Evolutionary conservation across 306 rosid species (phyloP).

Genomic region (Castanea crenata): DNA sequence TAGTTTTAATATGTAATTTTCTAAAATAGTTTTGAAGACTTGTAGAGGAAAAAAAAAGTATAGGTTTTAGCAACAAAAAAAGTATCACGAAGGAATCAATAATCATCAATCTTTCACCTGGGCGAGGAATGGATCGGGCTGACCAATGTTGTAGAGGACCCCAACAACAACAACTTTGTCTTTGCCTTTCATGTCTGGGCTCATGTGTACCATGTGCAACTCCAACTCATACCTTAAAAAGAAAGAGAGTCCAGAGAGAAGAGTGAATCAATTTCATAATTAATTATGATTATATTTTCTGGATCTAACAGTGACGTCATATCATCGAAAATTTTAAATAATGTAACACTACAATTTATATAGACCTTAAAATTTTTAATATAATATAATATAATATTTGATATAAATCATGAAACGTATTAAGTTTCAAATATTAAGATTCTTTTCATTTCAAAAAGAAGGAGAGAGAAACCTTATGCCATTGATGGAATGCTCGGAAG

Average conservation of each 20-base stretch:
- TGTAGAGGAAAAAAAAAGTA: too few relatives aligned
- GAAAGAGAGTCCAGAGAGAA: too few relatives aligned
- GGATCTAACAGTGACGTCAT: background rate
- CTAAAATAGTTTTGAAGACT: too few relatives aligned
- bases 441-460: background rate
- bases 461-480: slow-evolving; percentile 25
- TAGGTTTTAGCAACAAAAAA: too few relatives aligned
- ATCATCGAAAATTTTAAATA: background rate
- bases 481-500: slow-evolving; percentile 38
- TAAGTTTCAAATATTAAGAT: too few relatives aligned
- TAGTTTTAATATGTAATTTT: too few relatives aligned
- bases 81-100: background rate
- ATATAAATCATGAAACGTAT: too few relatives aligned
- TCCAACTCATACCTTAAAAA: slow-evolving; percentile 31
- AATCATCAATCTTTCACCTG: slow-evolving; percentile 17
- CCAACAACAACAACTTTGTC: slow-evolving; percentile 29
- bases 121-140: slow-evolving; percentile 25
- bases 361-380: too few relatives aligned
- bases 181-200: background rate
- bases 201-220: slow-evolving; percentile 39
- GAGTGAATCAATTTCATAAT: background rate
- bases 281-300: background rate
- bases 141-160: slow-evolving; percentile 26
- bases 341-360: too few relatives aligned
- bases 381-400: too few relatives aligned